These are phyloP conservation scores for Nadsonia starkeyi-henricii DNA, from an alignment of 1,139 yeast genomes.

Conservation along the genomic window DNA sequence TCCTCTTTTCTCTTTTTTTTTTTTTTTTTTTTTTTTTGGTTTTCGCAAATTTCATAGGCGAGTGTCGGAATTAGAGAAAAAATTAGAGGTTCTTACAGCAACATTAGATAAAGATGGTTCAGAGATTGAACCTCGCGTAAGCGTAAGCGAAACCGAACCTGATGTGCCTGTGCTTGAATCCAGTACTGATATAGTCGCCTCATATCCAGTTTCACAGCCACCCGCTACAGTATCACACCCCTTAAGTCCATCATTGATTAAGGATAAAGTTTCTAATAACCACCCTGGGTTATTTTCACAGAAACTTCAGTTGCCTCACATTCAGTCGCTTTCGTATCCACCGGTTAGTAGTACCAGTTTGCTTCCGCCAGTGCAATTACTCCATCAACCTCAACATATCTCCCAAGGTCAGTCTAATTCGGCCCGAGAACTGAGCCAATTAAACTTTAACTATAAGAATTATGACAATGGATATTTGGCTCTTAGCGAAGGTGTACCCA, in stretches of 20 bases:
- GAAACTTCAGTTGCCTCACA: not conserved
- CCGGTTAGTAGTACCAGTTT: not conserved
- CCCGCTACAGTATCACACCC: slow-evolving; percentile 3
- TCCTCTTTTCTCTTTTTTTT: too few species aligned
- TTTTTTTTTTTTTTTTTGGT: not conserved
- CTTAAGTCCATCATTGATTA: not conserved
- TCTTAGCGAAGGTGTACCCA: too few species aligned
- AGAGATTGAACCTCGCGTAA: slow-evolving; percentile 6
- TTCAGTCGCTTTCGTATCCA: not conserved
- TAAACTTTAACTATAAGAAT: too few species aligned
- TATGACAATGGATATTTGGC: too few species aligned
- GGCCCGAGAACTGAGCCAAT: too few species aligned
- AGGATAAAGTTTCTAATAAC: not conserved
- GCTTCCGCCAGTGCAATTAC: not conserved
- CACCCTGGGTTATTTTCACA: not conserved
- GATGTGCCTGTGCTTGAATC: not conserved
- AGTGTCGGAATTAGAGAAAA: slow-evolving; percentile 25
- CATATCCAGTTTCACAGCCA: slow-evolving; percentile 2
- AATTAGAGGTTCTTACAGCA: slow-evolving; percentile 22
- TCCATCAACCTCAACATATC: not conserved
- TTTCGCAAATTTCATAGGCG: slow-evolving; percentile 11
- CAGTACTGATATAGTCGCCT: not conserved
- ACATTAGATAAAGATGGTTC: slow-evolving; percentile 10
- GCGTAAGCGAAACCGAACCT: slow-evolving; percentile 3
- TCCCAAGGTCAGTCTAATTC: not conserved